Conservation (phyloP, 768 basidiomycete species). For the Tylopilus felleus region DNA sequence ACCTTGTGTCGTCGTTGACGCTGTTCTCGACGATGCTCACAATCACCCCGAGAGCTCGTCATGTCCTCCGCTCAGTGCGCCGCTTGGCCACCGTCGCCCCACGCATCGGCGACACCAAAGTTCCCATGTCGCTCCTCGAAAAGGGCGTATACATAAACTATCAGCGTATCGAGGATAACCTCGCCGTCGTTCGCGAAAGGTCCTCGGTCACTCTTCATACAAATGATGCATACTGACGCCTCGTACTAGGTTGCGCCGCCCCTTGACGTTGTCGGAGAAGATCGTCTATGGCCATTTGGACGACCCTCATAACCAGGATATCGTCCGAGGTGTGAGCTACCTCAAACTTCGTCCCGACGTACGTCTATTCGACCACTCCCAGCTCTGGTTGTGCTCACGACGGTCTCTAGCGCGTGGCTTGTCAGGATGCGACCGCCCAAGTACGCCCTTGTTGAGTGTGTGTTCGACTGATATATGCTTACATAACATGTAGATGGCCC, state of each 20-base stretch:
- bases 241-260: slow-evolving; percentile 69
- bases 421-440: slow-evolving; percentile 89
- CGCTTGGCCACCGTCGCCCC: slow-evolving; percentile 78
- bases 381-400: not conserved
- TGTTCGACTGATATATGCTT: slow-evolving; percentile 17
- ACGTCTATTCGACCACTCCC: slow-evolving; percentile 32
- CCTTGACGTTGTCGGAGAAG: slow-evolving; percentile 94
- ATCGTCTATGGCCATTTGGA: slow-evolving; percentile 98
- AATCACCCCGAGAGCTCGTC: slow-evolving; percentile 50
- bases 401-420: slow-evolving; percentile 70
- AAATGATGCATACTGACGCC: not conserved
- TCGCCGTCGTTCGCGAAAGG: slow-evolving; percentile 83
- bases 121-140: slow-evolving; percentile 84
- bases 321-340: slow-evolving; percentile 89
- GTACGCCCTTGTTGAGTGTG: slow-evolving; percentile 37
- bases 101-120: slow-evolving; percentile 86
- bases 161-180: slow-evolving; percentile 97
- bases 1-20: slow-evolving; percentile 12
- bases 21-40: slow-evolving; percentile 57
- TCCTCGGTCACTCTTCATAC: slow-evolving; percentile 28
- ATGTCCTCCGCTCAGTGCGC: slow-evolving; percentile 50
- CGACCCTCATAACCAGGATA: slow-evolving; percentile 87
- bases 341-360: slow-evolving; percentile 98
- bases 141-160: slow-evolving; percentile 86
- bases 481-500: slow-evolving; percentile 77